These are phyloP conservation scores for Talaromyces albobiverticillius DNA, from an alignment of 2,329 filamentous ascomycete genomes.

Conservation along the genomic window DNA sequence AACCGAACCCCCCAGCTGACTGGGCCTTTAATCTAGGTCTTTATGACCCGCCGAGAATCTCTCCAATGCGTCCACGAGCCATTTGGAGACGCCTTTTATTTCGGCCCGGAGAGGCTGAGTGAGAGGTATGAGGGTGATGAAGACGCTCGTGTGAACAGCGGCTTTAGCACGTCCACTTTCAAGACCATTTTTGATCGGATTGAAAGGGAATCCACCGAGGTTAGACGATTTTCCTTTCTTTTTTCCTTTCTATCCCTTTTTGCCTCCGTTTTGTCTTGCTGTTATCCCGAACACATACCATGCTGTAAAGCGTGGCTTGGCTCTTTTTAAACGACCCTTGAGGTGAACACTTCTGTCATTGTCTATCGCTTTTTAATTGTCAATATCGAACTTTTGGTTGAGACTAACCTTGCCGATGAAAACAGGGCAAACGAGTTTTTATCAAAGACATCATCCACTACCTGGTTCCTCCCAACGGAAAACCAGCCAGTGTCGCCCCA, in stretches of 20 bases:
- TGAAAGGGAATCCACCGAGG: constrained; percentile 69
- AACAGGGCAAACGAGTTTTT: constrained; percentile 83
- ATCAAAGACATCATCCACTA: constrained; percentile 99
- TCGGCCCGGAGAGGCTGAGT: constrained; percentile 82
- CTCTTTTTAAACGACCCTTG: too few species aligned
- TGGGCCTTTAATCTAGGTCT: constrained; percentile 60
- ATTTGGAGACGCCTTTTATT: constrained; percentile 96
- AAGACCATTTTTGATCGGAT: constrained; percentile 72
- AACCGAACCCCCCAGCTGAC: constrained; percentile 15
- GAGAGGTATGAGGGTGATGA: constrained; percentile 73
- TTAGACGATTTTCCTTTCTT: constrained; percentile 45
- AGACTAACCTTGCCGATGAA: constrained; percentile 19
- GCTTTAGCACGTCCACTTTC: constrained; percentile 45
- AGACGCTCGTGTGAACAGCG: constrained; percentile 40
- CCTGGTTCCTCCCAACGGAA: constrained; percentile 70
- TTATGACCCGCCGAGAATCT: constrained; percentile 86
- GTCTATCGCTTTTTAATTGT: not conserved
- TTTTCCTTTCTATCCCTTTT: not conserved
- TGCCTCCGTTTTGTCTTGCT: not conserved
- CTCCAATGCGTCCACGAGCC: constrained; percentile 89
- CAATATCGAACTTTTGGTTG: not conserved
- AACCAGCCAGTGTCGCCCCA: constrained; percentile 68
- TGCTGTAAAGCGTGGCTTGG: not conserved
- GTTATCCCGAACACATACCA: too few species aligned
- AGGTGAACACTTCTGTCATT: not conserved